These are phyloP conservation scores for Astraeus odoratus DNA, from an alignment of 768 basidiomycete genomes.

Conservation along the genomic window DNA sequence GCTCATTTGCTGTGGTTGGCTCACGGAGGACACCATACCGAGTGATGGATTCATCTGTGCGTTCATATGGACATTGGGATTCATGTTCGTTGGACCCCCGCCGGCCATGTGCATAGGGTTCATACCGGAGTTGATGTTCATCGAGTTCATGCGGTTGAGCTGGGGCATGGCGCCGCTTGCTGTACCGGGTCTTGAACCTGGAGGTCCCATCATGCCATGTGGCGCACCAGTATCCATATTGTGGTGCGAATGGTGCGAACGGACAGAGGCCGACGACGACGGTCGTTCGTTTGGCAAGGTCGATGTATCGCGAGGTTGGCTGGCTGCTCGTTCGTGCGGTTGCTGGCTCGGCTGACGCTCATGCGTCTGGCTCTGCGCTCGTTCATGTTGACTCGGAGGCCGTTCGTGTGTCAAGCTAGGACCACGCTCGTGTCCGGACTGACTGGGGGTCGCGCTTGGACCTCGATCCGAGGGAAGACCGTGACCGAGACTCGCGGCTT, in stretches of 20 bases:
- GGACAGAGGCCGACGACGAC: constrained; percentile 21
- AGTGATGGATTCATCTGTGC: constrained; percentile 7
- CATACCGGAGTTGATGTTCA: constrained; percentile 18
- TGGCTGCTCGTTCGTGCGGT: constrained; percentile 17
- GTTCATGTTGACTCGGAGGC: constrained; percentile 18
- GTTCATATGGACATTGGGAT: constrained; percentile 9
- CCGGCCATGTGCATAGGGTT: constrained; percentile 7
- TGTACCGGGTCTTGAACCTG: constrained; percentile 21
- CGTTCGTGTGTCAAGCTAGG: constrained; percentile 17
- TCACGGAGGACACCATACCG: constrained; percentile 11
- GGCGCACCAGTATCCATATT: constrained; percentile 10
- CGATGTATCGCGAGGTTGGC: constrained; percentile 18
- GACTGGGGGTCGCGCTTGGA: constrained; percentile 12
- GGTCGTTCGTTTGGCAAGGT: constrained; percentile 18
- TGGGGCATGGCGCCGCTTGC: constrained; percentile 14
- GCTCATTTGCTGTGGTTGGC: constrained; percentile 18
- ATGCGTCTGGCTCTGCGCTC: constrained; percentile 10
- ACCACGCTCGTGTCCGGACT: constrained; percentile 15
- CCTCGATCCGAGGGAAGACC: constrained; percentile 11
- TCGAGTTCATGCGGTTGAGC: constrained; percentile 20
- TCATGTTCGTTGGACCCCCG: constrained; percentile 6
- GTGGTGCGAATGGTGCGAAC: constrained; percentile 22
- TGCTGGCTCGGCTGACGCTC: constrained; percentile 18
- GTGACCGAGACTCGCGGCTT: constrained; percentile 11
- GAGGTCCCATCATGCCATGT: constrained; percentile 20